phyloP scores from a whole-genome alignment of 1,284 basidiomycete genomes.

The Xerocomus nothofagi region DNA sequence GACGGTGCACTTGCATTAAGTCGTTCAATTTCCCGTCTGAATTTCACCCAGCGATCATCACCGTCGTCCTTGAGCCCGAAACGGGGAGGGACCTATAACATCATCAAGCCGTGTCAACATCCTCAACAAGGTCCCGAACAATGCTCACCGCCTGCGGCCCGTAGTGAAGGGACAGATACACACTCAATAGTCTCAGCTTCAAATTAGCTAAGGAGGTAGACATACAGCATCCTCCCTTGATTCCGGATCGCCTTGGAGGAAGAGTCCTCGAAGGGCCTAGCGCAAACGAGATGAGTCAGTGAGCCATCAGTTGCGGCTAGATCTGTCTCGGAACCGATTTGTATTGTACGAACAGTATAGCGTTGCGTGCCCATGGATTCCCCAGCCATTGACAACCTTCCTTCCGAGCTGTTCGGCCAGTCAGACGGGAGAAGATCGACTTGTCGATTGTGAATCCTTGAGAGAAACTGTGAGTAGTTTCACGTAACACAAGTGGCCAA shows the following conservation, averaged over 20 bases:
- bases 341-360: conserved; percentile 22
- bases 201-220: neutral
- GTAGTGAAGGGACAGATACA: neutral
- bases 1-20: conserved; percentile 45
- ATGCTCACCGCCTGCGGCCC: conserved; percentile 23
- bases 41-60: conserved; percentile 52
- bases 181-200: too few relatives aligned
- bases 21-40: conserved; percentile 42
- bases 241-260: conserved; percentile 26
- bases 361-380: conserved; percentile 10
- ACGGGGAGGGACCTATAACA: conserved; percentile 51
- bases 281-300: neutral
- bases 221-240: conserved; percentile 12
- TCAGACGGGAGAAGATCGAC: neutral
- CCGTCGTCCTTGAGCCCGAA: conserved; percentile 66
- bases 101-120: neutral
- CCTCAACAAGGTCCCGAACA: neutral
- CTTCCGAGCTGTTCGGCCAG: neutral
- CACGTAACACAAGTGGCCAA: neutral
- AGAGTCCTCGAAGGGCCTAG: conserved; percentile 19
- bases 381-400: neutral
- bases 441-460: neutral
- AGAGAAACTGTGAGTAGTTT: neutral
- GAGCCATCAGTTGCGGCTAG: neutral
- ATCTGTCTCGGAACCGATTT: neutral